Evolutionary conservation across 2,329 filamentous ascomycete genomes (phyloP).

Genomic region (Beauveria scarabaeidicola): DNA sequence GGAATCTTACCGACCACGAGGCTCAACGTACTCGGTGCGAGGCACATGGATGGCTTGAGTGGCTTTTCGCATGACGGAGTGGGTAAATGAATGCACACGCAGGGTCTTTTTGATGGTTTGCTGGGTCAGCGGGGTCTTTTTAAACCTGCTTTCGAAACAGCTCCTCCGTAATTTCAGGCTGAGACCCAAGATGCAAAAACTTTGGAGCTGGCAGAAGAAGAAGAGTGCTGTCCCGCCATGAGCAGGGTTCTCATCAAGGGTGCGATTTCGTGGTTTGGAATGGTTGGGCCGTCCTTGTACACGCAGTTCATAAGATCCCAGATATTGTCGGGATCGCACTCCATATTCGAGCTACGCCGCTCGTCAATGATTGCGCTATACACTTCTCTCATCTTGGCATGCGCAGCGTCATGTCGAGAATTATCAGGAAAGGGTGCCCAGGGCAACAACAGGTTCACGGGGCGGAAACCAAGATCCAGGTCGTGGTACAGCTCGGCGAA

Average conservation of each 20-base stretch:
- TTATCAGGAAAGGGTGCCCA: conserved; percentile 74
- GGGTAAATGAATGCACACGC: conserved; percentile 62
- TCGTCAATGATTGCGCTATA: conserved; percentile 64
- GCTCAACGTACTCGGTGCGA: conserved; percentile 44
- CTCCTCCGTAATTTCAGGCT: conserved; percentile 61
- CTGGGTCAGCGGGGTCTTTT: neutral
- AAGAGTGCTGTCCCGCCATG: conserved; percentile 79
- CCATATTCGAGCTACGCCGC: conserved; percentile 42
- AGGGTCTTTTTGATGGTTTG: conserved; percentile 62
- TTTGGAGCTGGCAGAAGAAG: conserved; percentile 69
- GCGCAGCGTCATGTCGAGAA: conserved; percentile 60
- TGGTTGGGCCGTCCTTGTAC: conserved; percentile 62
- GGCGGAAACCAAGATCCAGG: conserved; percentile 63
- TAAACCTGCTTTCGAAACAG: conserved; percentile 58
- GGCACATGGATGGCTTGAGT: conserved; percentile 56
- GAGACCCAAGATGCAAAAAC: conserved; percentile 63
- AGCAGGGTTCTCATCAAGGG: conserved; percentile 82
- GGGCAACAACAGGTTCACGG: conserved; percentile 75
- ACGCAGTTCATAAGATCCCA: conserved; percentile 67
- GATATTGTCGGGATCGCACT: conserved; percentile 54
- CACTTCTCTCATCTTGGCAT: conserved; percentile 59
- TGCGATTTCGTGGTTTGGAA: conserved; percentile 69
- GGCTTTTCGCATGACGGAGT: conserved; percentile 65
- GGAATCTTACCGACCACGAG: conserved; percentile 40
- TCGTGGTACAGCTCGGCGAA: conserved; percentile 74